A percentile compares a stretch with the other conserved stretches of the same genome.
Evolutionary conservation across 225 moss, liverwort and hornwort species (phyloP).

Genomic region (Antitrichia curtipendula): DNA sequence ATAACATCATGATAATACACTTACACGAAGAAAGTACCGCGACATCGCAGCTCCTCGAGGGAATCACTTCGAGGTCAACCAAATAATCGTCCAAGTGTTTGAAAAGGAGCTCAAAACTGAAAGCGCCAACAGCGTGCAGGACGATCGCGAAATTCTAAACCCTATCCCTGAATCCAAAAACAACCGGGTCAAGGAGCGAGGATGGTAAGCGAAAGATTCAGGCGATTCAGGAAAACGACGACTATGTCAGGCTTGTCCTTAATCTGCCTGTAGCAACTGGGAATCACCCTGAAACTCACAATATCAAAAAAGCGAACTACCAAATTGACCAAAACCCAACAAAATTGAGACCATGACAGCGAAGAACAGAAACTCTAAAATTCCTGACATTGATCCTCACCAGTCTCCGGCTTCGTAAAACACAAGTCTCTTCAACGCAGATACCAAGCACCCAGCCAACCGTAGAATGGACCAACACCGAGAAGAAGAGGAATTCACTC

Average conservation of each 20-base stretch:
- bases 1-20: neutral
- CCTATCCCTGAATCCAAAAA: neutral
- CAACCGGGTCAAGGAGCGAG: neutral
- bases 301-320: neutral
- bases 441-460: neutral
- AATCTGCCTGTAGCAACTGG: slow-evolving; percentile 55
- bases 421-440: neutral
- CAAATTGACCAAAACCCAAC: neutral
- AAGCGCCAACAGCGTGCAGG: neutral
- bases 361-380: neutral
- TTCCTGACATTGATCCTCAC: neutral
- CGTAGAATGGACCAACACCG: neutral
- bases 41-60: slow-evolving; percentile 11
- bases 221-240: neutral
- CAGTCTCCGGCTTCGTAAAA: too few relatives aligned
- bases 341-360: neutral
- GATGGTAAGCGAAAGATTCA: neutral
- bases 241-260: slow-evolving; percentile 45
- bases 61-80: neutral
- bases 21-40: slow-evolving; percentile 30
- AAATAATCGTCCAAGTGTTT: neutral
- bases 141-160: neutral
- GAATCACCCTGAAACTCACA: neutral
- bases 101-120: neutral
- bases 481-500: neutral